phyloP scores from a whole-genome alignment of 352 stramenopile genomes.

The Blastocystis hominis region DNA sequence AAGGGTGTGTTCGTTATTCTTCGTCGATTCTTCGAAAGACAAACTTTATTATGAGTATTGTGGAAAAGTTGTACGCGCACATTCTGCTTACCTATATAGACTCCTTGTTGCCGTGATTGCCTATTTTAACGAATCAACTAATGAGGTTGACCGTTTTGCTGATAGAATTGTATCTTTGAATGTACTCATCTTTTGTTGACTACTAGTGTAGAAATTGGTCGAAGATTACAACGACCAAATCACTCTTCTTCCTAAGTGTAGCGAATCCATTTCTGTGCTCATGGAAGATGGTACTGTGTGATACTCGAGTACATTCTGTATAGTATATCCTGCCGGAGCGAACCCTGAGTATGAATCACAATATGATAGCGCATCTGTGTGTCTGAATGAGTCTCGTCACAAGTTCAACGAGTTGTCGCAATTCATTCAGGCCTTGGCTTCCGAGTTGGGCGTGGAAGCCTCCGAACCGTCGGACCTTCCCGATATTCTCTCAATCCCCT shows the following conservation, averaged over 20 bases:
- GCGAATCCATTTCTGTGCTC: not conserved
- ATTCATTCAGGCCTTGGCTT: not conserved
- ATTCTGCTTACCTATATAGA: not conserved
- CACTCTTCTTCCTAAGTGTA: not conserved
- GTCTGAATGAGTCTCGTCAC: not conserved
- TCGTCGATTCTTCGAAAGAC: not conserved
- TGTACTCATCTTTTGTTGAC: not conserved
- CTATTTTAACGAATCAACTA: not conserved
- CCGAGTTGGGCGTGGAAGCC: not conserved
- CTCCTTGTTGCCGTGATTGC: not conserved
- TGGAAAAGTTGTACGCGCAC: slow-evolving; percentile 41
- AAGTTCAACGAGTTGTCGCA: not conserved
- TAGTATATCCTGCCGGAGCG: not conserved
- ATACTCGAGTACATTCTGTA: not conserved
- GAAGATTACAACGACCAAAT: not conserved
- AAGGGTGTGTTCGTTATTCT: not conserved
- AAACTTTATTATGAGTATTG: not conserved
- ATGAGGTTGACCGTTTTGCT: not conserved
- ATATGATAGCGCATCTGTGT: not conserved
- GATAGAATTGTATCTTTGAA: not conserved
- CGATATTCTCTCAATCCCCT: not conserved
- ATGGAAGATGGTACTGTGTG: too few species aligned
- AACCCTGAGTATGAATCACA: not conserved
- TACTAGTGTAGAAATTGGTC: not conserved
- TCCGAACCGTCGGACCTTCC: not conserved